Evolutionary conservation across 2,329 filamentous ascomycete species (phyloP).

Genomic region (Pseudogymnoascus sp.): DNA sequence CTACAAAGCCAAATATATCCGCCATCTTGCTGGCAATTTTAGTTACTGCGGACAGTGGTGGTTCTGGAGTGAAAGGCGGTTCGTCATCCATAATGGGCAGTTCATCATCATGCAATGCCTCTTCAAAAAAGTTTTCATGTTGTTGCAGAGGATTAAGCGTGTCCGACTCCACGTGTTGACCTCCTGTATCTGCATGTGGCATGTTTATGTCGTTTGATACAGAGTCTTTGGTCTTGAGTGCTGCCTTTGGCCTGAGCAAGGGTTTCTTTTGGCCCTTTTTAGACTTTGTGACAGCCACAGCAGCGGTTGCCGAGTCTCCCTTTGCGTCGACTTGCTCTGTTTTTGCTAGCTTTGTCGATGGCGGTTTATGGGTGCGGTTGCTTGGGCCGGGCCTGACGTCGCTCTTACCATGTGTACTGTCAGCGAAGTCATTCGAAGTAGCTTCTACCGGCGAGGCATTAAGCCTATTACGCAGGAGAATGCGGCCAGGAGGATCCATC

Average conservation of each 20-base stretch:
- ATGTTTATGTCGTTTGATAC: too few relatives aligned
- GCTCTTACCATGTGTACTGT: neutral
- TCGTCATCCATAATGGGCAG: neutral
- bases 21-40: neutral
- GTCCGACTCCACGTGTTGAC: neutral
- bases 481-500: neutral
- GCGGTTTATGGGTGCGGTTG: neutral
- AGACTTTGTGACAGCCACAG: neutral
- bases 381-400: neutral
- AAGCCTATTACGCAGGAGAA: neutral
- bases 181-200: neutral
- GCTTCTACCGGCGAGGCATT: neutral
- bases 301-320: neutral
- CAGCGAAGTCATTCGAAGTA: neutral
- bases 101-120: slow-evolving; percentile 1
- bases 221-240: neutral
- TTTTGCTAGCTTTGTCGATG: neutral
- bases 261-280: neutral
- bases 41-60: neutral
- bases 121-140: neutral
- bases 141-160: neutral
- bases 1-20: neutral
- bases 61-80: neutral
- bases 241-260: neutral
- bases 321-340: neutral